A percentile compares a stretch with the other conserved stretches of the same genome.
These are phyloP conservation scores for Pythium chondricola DNA, from an alignment of 352 stramenopile species.

Conservation along the genomic window DNA sequence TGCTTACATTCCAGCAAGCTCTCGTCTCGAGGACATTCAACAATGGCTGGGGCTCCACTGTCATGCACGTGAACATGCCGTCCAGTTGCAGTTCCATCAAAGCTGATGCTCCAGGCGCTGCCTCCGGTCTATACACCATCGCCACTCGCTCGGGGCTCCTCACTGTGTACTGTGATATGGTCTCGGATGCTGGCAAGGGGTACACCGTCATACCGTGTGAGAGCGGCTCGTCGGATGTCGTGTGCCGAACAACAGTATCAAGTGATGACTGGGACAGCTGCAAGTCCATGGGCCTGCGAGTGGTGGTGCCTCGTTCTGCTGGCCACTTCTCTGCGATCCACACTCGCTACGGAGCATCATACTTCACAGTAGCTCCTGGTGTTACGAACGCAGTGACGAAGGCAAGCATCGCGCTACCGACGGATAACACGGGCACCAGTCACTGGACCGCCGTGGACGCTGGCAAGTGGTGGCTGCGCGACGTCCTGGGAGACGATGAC, in stretches of 20 bases:
- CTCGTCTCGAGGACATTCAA: slow-evolving; percentile 25
- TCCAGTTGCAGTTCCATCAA: slow-evolving; percentile 52
- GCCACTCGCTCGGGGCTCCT: slow-evolving; percentile 34
- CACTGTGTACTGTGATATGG: slow-evolving; percentile 52
- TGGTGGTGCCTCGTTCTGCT: slow-evolving; percentile 43
- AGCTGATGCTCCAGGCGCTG: slow-evolving; percentile 17
- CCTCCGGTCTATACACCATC: slow-evolving; percentile 36
- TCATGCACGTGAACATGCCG: slow-evolving; percentile 51
- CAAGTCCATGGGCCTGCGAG: slow-evolving; percentile 39
- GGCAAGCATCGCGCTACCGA: slow-evolving; percentile 30
- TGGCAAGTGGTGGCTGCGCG: slow-evolving; percentile 56
- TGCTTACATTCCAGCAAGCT: slow-evolving; percentile 31
- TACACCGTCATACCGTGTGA: slow-evolving; percentile 53
- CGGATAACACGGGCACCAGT: slow-evolving; percentile 31
- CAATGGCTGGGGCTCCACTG: slow-evolving; percentile 15
- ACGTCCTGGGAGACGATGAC: slow-evolving; percentile 30
- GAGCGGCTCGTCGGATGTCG: slow-evolving; percentile 21
- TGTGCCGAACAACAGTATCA: slow-evolving; percentile 25
- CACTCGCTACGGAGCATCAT: slow-evolving; percentile 35
- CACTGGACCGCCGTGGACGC: slow-evolving; percentile 46
- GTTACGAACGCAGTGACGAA: slow-evolving; percentile 38
- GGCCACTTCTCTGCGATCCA: slow-evolving; percentile 42
- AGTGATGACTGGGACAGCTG: slow-evolving; percentile 41
- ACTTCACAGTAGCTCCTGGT: slow-evolving; percentile 45
- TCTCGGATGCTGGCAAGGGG: slow-evolving; percentile 33